Conservation (phyloP, 805 yeast genomes). For the Hanseniaspora pseudoguilliermondii region DNA sequence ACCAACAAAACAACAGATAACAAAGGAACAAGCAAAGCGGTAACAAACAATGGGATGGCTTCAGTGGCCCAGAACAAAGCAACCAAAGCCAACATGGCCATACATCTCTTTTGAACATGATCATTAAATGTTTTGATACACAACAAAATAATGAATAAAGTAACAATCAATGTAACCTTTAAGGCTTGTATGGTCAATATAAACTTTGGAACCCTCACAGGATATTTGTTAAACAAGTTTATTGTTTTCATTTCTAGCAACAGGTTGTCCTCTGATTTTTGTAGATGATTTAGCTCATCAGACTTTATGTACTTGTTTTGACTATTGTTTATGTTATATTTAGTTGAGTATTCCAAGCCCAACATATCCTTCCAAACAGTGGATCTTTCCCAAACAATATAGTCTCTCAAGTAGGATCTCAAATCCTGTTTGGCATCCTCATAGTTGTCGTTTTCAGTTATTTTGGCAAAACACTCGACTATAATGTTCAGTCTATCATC, state of each 20-base stretch:
- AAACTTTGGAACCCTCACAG: slow-evolving; percentile 35
- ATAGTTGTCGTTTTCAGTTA: slow-evolving; percentile 27
- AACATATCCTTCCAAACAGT: slow-evolving; percentile 95
- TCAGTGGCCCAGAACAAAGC: slow-evolving; percentile 91
- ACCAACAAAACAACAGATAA: slow-evolving; percentile 61
- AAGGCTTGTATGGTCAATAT: slow-evolving; percentile 36
- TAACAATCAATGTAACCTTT: slow-evolving; percentile 37
- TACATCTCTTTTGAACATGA: slow-evolving; percentile 46
- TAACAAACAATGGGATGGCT: slow-evolving; percentile 83
- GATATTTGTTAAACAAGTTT: slow-evolving; percentile 25
- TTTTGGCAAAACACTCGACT: slow-evolving; percentile 43
- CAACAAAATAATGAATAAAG: slow-evolving; percentile 42
- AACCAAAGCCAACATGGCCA: slow-evolving; percentile 50
- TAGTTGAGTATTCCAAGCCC: slow-evolving; percentile 52
- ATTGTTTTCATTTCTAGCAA: slow-evolving; percentile 28
- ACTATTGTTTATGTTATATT: slow-evolving; percentile 32
- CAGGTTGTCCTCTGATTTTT: slow-evolving; percentile 11
- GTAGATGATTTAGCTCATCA: slow-evolving; percentile 20
- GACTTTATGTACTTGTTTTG: slow-evolving; percentile 24
- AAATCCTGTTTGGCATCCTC: slow-evolving; percentile 41
- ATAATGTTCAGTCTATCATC: slow-evolving; percentile 42
- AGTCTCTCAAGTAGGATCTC: slow-evolving; percentile 62
- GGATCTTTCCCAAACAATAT: slow-evolving; percentile 90
- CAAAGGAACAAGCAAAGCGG: slow-evolving; percentile 73
- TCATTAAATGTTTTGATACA: slow-evolving; percentile 53